Evolutionary conservation across 1,284 basidiomycete species (phyloP).

Genomic region (Mycena citricolor): DNA sequence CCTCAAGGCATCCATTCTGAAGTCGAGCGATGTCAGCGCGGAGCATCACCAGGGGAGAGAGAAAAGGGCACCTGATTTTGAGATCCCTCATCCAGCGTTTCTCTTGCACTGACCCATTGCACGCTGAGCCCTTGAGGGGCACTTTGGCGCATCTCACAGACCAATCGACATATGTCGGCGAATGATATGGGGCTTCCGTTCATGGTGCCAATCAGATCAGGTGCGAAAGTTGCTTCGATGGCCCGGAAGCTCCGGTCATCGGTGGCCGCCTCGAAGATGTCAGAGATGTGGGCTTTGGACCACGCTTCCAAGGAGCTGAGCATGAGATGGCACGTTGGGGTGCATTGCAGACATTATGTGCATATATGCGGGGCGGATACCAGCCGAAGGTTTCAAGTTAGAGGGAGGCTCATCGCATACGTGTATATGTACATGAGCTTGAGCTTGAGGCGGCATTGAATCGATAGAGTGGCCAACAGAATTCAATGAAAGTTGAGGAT

Average conservation of each 20-base stretch:
- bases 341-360: too few species aligned
- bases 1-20: conserved; percentile 52
- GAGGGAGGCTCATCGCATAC: too few species aligned
- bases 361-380: too few species aligned
- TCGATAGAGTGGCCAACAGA: too few species aligned
- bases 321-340: not conserved
- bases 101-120: conserved; percentile 48
- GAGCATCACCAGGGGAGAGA: conserved; percentile 6
- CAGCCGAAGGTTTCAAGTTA: too few species aligned
- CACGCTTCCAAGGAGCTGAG: conserved; percentile 44
- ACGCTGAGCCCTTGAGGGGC: conserved; percentile 43
- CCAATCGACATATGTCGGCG: conserved; percentile 43
- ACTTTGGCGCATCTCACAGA: conserved; percentile 45
- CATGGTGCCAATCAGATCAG: conserved; percentile 38
- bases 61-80: conserved; percentile 45
- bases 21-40: conserved; percentile 1
- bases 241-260: conserved; percentile 45
- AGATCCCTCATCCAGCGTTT: conserved; percentile 41
- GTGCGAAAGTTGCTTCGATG: conserved; percentile 45
- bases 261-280: conserved; percentile 50
- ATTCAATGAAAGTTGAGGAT: too few species aligned
- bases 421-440: too few species aligned
- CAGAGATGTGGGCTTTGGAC: conserved; percentile 50
- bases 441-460: too few species aligned
- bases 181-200: conserved; percentile 46